phyloP scores from a whole-genome alignment of 495 filamentous ascomycete species.

The Penicillium riverlandense region DNA sequence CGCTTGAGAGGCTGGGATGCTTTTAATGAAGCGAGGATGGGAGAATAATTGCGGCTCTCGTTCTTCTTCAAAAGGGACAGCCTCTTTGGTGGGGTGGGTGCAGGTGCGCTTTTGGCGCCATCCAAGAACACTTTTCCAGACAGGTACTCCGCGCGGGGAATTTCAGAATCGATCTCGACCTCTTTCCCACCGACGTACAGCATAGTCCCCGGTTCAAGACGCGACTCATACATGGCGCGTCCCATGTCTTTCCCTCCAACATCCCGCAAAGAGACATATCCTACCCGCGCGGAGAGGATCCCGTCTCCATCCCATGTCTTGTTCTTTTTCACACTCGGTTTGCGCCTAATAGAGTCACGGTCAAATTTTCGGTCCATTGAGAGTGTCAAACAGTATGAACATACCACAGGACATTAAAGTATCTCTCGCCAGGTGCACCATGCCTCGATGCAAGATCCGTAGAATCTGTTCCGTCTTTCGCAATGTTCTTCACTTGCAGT shows the following conservation, averaged over 20 bases:
- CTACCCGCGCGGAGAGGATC: slow-evolving; percentile 49
- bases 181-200: slow-evolving; percentile 67
- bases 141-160: slow-evolving; percentile 57
- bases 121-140: slow-evolving; percentile 47
- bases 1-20: slow-evolving; percentile 12
- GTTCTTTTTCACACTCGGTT: slow-evolving; percentile 70
- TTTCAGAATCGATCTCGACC: slow-evolving; percentile 61
- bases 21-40: slow-evolving; percentile 3
- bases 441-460: background rate
- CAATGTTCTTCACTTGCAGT: slow-evolving; percentile 24
- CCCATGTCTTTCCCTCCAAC: slow-evolving; percentile 63
- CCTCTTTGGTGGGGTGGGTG: slow-evolving; percentile 16
- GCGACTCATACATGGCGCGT: slow-evolving; percentile 42
- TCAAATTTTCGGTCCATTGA: too few species aligned
- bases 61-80: slow-evolving; percentile 10
- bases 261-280: slow-evolving; percentile 58
- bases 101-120: slow-evolving; percentile 4
- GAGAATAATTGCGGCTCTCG: background rate
- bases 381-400: slow-evolving; percentile 3
- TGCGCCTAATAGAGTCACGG: slow-evolving; percentile 47
- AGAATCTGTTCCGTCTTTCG: slow-evolving; percentile 7
- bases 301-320: slow-evolving; percentile 89
- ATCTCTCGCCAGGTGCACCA: slow-evolving; percentile 31
- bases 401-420: slow-evolving; percentile 65
- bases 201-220: slow-evolving; percentile 53